Percentiles rank a stretch among this genome's conserved stretches.
phyloP scores from a whole-genome alignment of 2,329 filamentous ascomycete species.

The Aureobasidium melanogenum region DNA sequence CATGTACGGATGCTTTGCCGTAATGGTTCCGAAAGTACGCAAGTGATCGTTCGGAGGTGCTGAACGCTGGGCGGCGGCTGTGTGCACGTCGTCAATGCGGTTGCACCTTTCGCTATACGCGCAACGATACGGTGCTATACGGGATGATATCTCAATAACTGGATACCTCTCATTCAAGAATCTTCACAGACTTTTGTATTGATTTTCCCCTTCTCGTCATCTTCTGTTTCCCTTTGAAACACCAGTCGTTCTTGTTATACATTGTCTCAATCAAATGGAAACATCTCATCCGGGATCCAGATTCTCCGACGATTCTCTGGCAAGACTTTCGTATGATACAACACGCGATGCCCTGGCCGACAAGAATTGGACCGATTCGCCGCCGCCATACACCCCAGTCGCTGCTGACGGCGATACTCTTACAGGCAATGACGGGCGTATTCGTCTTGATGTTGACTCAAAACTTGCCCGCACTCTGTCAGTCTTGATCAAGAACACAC shows the following conservation, averaged over 20 bases:
- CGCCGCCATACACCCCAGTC: not conserved
- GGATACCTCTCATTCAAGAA: not conserved
- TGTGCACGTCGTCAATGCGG: not conserved
- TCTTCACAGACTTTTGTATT: too few species aligned
- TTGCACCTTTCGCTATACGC: not conserved
- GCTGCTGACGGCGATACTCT: not conserved
- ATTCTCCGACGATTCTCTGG: not conserved
- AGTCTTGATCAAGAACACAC: not conserved
- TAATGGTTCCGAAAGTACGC: too few species aligned
- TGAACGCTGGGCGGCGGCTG: not conserved
- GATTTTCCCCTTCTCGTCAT: not conserved
- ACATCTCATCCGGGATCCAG: not conserved
- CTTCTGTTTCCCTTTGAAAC: not conserved
- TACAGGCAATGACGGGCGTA: not conserved
- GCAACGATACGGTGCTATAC: not conserved
- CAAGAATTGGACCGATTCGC: not conserved
- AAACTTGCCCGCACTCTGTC: constrained; percentile 1
- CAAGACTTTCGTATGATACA: not conserved
- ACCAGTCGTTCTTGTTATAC: too few species aligned
- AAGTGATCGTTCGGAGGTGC: not conserved
- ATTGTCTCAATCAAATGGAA: not conserved
- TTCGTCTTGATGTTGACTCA: not conserved
- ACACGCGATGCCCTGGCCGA: not conserved
- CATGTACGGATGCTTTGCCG: too few species aligned
- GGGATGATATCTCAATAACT: not conserved